phyloP scores from a whole-genome alignment of 176 grass and related monocot genomes.

The Cymbopogon citratus region DNA sequence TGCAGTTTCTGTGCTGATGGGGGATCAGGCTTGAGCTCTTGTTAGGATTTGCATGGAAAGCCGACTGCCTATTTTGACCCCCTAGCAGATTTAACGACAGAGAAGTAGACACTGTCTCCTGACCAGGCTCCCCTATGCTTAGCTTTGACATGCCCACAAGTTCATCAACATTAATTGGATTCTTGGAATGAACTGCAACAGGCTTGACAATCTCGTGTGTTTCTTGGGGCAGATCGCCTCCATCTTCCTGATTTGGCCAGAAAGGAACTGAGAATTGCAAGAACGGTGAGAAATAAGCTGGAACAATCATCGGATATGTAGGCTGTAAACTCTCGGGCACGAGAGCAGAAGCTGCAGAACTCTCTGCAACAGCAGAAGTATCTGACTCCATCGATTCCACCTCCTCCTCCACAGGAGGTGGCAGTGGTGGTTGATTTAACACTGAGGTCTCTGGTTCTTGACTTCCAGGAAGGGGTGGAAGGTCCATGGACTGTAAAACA shows the following conservation, averaged over 20 bases:
- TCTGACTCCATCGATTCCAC: conserved; percentile 74
- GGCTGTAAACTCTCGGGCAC: conserved; percentile 50
- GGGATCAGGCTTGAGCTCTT: conserved; percentile 70
- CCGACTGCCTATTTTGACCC: conserved; percentile 74
- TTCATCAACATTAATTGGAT: conserved; percentile 84
- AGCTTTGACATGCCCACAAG: conserved; percentile 86
- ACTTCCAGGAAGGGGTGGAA: conserved; percentile 56
- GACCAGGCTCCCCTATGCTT: conserved; percentile 62
- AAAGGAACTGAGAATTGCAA: conserved; percentile 73
- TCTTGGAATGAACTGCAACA: conserved; percentile 75
- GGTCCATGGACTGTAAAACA: conserved; percentile 60
- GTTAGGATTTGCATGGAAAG: conserved; percentile 90
- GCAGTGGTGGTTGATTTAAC: conserved; percentile 47
- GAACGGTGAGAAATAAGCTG: conserved; percentile 80
- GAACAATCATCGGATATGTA: conserved; percentile 65
- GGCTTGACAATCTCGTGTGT: conserved; percentile 87
- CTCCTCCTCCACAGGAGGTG: conserved; percentile 55
- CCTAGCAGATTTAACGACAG: conserved; percentile 74
- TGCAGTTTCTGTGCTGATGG: conserved; percentile 25
- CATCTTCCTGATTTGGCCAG: conserved; percentile 55
- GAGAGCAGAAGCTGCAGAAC: conserved; percentile 33
- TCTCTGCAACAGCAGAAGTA: conserved; percentile 49
- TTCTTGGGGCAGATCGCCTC: conserved; percentile 45
- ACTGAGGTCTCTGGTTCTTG: conserved; percentile 64
- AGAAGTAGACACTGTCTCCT: conserved; percentile 53